Evolutionary conservation across 306 rosid genomes (phyloP), one percentile per base, ranked within the genome.

Genomic region (Lablab purpureus): DNA sequence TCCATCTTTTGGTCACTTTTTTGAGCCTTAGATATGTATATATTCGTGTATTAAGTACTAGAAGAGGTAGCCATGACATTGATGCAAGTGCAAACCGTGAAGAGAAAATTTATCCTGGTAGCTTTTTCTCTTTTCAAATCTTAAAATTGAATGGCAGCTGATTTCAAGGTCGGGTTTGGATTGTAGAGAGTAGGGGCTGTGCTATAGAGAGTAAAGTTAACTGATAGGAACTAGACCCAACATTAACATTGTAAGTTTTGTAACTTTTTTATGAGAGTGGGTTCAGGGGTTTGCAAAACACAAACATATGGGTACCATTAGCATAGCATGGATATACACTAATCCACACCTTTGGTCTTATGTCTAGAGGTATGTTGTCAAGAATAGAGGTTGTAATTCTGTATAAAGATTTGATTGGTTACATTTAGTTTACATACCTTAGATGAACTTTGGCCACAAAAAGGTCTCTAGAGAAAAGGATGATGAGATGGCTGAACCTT

Each of bases 401-500:
- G 67, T 62, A 30, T 28, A 30, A 62, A 62, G 40, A 17, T 15
- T 30, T 62, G 37, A 27, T 15, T 17, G 7, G 67, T 62, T 30
- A 15, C 1, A 40, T 30, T 62, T 62, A 62, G 13, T 62, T 62
- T 62, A 28, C 67, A 28, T 40, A 59, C 3, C 67, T 23, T 27
- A 15, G 11, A 22, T 60, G 66, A 27, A 13, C 10, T 59, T 58
- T 27, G 40, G 11, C 37, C 19, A 30, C 41, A 62, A 34, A 60
- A 62, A 12, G 28, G 15, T 59, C 28, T 62, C 43, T 17, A 7
- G 43, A 15, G 67, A 62, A 62, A 62, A 62, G 22, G 43, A 30
- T 62, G 43, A 30, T 62, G 67, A 14, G 23, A 62, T 27, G 66
- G 11, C 37, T 59, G 37, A 64, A 64, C 7, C 70, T 34, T 64